Base-by-base conservation (phyloP, 2,329 filamentous ascomycete species). In the Phialemonium atrogriseum region DNA sequence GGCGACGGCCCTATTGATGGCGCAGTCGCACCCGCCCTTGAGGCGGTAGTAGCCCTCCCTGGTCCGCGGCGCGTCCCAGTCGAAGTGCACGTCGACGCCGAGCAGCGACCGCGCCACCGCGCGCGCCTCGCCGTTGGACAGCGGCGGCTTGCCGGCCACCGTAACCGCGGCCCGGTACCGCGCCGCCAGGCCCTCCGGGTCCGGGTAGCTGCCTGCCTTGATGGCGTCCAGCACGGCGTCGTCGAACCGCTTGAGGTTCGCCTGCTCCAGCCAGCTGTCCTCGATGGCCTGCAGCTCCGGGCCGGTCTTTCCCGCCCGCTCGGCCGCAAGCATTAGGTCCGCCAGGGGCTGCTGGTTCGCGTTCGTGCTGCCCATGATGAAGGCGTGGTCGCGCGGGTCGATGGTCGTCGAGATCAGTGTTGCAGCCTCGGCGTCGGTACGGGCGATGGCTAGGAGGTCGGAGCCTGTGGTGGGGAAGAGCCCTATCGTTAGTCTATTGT, bases 321-420 rank as follows among this genome's bases (percentile, higher is more conserved):
- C 88, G 34, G 87, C 91, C 6, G 78, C 80, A 26, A 83, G 62
- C 86, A 98, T 94, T 38, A 96, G 77, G 51, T 95, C 88, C 60
- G 82, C 82, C 36, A 98, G 76, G 1, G 89, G 82, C 57, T 86
- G 74, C 20, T 95, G 72, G 45, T 72, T 70, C 26, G 87, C 76
- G 66, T 95, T 96, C 35, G 91, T 98, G 49, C 73, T 66, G 46
- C 91, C 91, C 20, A 93, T 64, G 58, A 98, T 87, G 75, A 94
- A 98, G 49, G 78, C 70, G 60, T 98, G 91, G 62, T 98, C 91
- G 49, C 91, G 84, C 37, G 84, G 80, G 63, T 98, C 91, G 54
- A 98, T 95, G 48, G 86, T 94, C 20, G 85, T 89, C 42, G 86
- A 94, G 67, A 98, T 94, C 49, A 98, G 80, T 5, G 91, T 98